A percentile compares a stretch with the other conserved stretches of the same genome.
These are phyloP conservation scores for Skeletonema marinoi DNA, from an alignment of 108 stramenopile species.

Conservation along the genomic window DNA sequence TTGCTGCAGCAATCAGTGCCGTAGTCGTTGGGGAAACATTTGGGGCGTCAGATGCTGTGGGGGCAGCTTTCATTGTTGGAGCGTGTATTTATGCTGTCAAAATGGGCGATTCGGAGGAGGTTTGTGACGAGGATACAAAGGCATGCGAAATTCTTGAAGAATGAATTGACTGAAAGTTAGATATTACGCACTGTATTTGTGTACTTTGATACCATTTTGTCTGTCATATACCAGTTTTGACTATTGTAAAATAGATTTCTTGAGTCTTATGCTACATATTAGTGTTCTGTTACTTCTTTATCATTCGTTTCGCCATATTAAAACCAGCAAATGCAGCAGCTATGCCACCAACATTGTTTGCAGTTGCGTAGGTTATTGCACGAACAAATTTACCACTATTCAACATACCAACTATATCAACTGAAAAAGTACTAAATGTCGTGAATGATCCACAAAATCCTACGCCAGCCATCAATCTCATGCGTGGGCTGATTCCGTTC, in stretches of 20 bases:
- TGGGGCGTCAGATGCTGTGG: constrained; percentile 64
- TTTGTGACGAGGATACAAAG: constrained; percentile 33
- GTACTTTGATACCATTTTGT: neutral
- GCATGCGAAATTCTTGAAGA: constrained; percentile 22
- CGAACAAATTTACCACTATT: constrained; percentile 47
- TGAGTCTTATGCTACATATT: neutral
- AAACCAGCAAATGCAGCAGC: constrained; percentile 69
- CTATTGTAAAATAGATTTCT: neutral
- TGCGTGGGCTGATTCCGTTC: constrained; percentile 54
- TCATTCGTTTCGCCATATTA: constrained; percentile 52
- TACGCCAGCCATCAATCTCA: constrained; percentile 68
- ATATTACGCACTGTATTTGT: neutral
- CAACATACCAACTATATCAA: constrained; percentile 70
- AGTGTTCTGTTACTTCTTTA: neutral
- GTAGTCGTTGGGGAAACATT: constrained; percentile 71
- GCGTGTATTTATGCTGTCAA: constrained; percentile 64
- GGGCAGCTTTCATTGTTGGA: constrained; percentile 66
- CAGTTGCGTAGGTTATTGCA: constrained; percentile 59
- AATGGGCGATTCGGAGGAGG: constrained; percentile 41
- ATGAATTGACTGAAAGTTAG: neutral
- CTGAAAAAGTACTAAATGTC: constrained; percentile 76
- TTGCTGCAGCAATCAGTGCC: constrained; percentile 64
- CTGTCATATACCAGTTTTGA: neutral
- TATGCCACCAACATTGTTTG: constrained; percentile 73
- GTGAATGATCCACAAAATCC: constrained; percentile 83